Evolutionary conservation across 2,329 filamentous ascomycete species (phyloP), one percentile per base, ranked within the genome.

Genomic region (Sphaceloma murrayae): DNA sequence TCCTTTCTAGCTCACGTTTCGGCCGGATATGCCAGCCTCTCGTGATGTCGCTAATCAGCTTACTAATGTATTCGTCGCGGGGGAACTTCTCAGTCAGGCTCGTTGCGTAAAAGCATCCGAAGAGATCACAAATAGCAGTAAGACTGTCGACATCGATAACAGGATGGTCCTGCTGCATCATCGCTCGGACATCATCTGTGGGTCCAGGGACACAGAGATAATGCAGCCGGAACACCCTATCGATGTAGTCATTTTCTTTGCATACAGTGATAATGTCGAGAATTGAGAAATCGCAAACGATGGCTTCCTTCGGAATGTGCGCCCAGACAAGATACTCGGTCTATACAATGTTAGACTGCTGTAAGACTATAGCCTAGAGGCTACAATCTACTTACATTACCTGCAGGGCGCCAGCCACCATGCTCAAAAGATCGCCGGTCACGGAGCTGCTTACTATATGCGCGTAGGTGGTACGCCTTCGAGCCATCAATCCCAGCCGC

Each of bases 271-370:
- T 7, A 11, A 45, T 26, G 9, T 45, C 42, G 4, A 5, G 8
- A 13, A 26, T 13, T 11, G 30, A 19, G 24, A 45, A 45, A 17
- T 34, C 31, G 6, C 11, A 13, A 11, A 45, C n/a, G 6, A 45
- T 29, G 14, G 42, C 42, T 3, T 32, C 18, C 21, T 34, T 45
- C 3, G 31, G 42, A 5, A 45, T 36, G 11, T 45, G 42, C 2
- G 29, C 42, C 42, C 42, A 45, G 9, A 45, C 14, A 1, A 45
- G 31, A 21, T 34, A 36, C 21, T 45, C 42, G 7, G 17, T n/a
- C 42, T 45, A 17, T 2, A 11, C n/a, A 11, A 24, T 34, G 18
- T 16, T 7, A 7, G 18, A 26, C 21, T 45, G 8, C 16, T 18
- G 34, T 26, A 13, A 7, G 11, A 21, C 2, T 5, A 5, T n/a